Conservation (phyloP, 345 rosid genomes). For the Toxicodendron radicans region DNA sequence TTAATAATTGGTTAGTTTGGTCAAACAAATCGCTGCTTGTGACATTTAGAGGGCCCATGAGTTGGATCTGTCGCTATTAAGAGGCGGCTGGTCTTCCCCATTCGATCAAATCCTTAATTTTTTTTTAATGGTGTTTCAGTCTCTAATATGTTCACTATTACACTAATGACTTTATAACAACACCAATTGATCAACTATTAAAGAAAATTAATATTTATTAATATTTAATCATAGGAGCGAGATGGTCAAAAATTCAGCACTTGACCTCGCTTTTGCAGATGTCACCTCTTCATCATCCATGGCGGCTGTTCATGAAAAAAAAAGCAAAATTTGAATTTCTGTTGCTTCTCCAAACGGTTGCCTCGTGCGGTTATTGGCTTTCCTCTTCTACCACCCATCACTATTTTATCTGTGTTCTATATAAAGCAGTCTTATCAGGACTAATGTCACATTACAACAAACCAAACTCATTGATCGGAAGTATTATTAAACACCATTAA, state of each 20-base stretch:
- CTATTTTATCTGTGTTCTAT: background rate
- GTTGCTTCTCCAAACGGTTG: background rate
- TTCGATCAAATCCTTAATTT: no score
- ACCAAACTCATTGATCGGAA: background rate
- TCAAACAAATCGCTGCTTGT: conserved; percentile 4
- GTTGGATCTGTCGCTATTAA: background rate
- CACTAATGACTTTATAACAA: background rate
- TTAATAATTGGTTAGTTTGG: background rate
- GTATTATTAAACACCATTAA: no score
- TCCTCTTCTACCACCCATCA: background rate
- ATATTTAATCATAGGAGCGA: background rate
- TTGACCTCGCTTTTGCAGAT: conserved; percentile 5
- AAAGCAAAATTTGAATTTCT: conserved; percentile 1
- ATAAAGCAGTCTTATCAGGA: background rate
- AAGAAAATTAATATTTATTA: background rate
- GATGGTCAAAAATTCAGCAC: conserved; percentile 30
- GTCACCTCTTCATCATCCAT: conserved; percentile 16
- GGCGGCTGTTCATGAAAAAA: conserved; percentile 25
- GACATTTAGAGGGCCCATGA: background rate
- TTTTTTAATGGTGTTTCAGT: no score
- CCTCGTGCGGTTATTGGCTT: background rate
- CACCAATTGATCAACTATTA: background rate
- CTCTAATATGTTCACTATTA: background rate
- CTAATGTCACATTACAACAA: background rate
- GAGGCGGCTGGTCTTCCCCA: conserved; percentile 18